Percentiles rank a stretch among this genome's conserved stretches.
These are phyloP conservation scores for Xylaria sp. DNA, from an alignment of 2,329 filamentous ascomycete genomes.

Conservation along the genomic window DNA sequence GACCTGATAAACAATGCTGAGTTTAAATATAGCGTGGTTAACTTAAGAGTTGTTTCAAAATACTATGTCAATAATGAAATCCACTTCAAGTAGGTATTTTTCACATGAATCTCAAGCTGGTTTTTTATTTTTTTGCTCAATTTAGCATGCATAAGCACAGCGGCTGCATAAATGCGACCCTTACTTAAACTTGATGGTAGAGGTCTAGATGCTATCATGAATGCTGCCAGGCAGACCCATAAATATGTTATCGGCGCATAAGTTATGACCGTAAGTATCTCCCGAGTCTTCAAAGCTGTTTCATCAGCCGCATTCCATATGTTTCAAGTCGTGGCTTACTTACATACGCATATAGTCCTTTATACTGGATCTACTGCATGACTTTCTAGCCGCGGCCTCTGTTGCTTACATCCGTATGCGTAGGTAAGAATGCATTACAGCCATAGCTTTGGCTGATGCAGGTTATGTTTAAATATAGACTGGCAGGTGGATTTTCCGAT, in stretches of 20 bases:
- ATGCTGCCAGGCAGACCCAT: neutral
- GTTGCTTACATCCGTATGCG: neutral
- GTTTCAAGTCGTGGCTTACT: conserved; percentile 13
- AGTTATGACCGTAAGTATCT: neutral
- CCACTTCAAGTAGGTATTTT: neutral
- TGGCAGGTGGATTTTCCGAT: neutral
- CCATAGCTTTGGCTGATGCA: neutral
- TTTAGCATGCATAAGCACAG: conserved; percentile 6
- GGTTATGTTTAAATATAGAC: neutral
- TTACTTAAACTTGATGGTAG: neutral
- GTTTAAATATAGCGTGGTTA: too few species aligned
- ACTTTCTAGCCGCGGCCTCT: neutral
- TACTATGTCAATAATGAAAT: too few species aligned
- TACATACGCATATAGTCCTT: too few species aligned
- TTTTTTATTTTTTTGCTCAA: neutral
- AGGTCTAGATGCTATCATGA: neutral
- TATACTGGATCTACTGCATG: neutral
- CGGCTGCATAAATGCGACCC: conserved; percentile 7
- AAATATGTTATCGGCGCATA: neutral
- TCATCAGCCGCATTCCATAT: conserved; percentile 16
- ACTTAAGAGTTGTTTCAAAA: too few species aligned
- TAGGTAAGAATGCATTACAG: neutral
- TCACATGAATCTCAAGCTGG: neutral
- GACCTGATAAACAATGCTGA: too few species aligned
- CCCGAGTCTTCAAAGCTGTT: conserved; percentile 15